Conservation (phyloP, 352 stramenopile species). For the Phytophthora quininea region DNA sequence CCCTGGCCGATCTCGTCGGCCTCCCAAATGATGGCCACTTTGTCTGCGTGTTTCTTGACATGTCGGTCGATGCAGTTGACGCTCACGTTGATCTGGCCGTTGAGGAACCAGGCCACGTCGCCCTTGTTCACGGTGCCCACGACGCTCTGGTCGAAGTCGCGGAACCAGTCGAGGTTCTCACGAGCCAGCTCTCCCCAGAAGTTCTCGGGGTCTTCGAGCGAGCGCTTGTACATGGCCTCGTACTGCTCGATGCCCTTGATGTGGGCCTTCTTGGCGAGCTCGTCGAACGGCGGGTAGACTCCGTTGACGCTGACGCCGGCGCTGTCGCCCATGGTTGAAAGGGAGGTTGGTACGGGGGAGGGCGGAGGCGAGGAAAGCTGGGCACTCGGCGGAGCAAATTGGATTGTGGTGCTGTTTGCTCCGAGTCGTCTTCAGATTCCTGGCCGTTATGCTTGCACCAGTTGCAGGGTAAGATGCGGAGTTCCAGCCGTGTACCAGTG, state of each 20-base stretch:
- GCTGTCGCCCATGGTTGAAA: conserved; percentile 29
- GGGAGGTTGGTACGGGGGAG: background rate
- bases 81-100: conserved; percentile 94
- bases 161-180: conserved; percentile 93
- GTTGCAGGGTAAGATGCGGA: conserved; percentile 5
- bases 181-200: conserved; percentile 94
- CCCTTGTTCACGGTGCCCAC: conserved; percentile 89
- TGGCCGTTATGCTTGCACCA: conserved; percentile 6
- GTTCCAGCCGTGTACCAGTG: background rate
- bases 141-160: conserved; percentile 90
- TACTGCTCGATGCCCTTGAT: conserved; percentile 80
- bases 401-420: conserved; percentile 5
- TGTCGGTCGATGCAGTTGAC: conserved; percentile 97
- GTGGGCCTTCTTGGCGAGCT: conserved; percentile 64
- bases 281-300: conserved; percentile 29
- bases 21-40: conserved; percentile 98
- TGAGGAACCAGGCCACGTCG: conserved; percentile 94
- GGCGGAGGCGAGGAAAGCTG: background rate
- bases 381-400: conserved; percentile 25
- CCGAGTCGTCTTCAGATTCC: conserved; percentile 19
- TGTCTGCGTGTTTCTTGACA: conserved; percentile 69
- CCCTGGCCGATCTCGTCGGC: conserved; percentile 94
- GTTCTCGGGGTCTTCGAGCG: conserved; percentile 81
- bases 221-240: conserved; percentile 87
- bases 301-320: conserved; percentile 36